A percentile compares a stretch with the other conserved stretches of the same genome.
phyloP scores from a whole-genome alignment of 169 alveolate species.

The Besnoitia besnoiti region DNA sequence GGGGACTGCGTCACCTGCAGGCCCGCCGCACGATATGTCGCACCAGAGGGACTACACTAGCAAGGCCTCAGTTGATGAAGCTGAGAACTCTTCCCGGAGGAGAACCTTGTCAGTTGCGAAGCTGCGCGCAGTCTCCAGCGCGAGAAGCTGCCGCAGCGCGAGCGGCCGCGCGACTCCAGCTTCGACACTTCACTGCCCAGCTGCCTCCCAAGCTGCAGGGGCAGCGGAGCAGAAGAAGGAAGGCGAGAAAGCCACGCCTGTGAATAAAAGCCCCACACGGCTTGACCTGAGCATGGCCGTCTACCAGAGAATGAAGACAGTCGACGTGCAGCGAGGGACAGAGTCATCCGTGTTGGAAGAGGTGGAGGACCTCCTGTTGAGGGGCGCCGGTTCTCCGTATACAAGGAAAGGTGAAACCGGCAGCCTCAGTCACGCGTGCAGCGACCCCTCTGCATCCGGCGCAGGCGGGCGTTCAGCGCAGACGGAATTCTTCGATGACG shows the following conservation, averaged over 20 bases:
- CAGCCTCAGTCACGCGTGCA: neutral
- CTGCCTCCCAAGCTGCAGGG: too few relatives aligned
- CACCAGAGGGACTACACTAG: too few relatives aligned
- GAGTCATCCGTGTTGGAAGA: slow-evolving; percentile 17
- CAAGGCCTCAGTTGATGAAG: too few relatives aligned
- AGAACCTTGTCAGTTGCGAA: too few relatives aligned
- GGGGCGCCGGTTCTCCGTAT: neutral
- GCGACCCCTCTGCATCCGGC: neutral
- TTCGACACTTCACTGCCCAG: too few relatives aligned
- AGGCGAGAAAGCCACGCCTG: neutral
- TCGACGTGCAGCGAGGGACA: slow-evolving; percentile 11
- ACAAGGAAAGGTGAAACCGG: neutral
- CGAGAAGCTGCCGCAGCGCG: too few relatives aligned
- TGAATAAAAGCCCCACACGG: neutral
- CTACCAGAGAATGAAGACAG: neutral
- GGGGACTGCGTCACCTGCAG: too few relatives aligned
- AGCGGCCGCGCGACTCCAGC: too few relatives aligned
- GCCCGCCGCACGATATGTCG: too few relatives aligned
- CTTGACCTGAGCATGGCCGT: slow-evolving; percentile 23
- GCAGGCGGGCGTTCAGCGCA: neutral
- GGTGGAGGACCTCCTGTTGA: neutral
- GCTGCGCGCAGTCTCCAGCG: too few relatives aligned
- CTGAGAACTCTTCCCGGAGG: too few relatives aligned
- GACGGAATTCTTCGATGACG: neutral
- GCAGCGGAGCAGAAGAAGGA: neutral